Evolutionary conservation across 805 yeast species (phyloP).

Genomic region (Zygosaccharomyces bailii): DNA sequence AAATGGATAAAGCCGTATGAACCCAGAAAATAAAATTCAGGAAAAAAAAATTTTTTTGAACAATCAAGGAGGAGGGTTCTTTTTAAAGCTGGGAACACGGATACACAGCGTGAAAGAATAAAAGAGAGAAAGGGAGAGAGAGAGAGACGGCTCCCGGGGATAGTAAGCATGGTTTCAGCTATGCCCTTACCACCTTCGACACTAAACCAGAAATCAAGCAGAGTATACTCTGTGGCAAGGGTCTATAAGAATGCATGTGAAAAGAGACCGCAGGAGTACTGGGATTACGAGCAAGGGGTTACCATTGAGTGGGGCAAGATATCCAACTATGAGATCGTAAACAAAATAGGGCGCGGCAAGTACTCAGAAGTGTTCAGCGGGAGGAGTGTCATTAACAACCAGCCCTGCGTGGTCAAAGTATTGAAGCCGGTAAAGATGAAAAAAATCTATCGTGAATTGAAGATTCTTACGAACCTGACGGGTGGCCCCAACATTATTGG

Average conservation of each 20-base stretch:
- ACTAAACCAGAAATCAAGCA: constrained; percentile 33
- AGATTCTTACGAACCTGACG: constrained; percentile 77
- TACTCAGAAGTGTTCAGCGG: constrained; percentile 94
- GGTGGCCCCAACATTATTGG: constrained; percentile 80
- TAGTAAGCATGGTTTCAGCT: constrained; percentile 5
- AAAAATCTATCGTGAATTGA: constrained; percentile 87
- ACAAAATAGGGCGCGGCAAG: constrained; percentile 87
- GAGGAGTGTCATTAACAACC: constrained; percentile 56
- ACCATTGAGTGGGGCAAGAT: constrained; percentile 81
- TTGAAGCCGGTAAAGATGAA: constrained; percentile 90
- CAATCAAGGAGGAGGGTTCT: background rate
- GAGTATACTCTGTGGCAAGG: constrained; percentile 56
- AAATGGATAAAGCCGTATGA: background rate
- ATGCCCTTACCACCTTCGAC: constrained; percentile 37
- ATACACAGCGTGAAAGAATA: too few relatives aligned
- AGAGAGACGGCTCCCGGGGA: background rate
- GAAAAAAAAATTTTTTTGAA: background rate
- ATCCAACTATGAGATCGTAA: constrained; percentile 77
- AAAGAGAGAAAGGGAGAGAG: background rate
- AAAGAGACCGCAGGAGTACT: constrained; percentile 71
- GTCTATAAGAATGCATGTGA: constrained; percentile 81
- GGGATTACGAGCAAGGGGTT: constrained; percentile 74
- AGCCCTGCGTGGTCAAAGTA: constrained; percentile 80
- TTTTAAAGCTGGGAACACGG: background rate
- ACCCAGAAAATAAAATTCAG: background rate